phyloP scores from a whole-genome alignment of 2,329 filamentous ascomycete species.

The Fulvia fulva region DNA sequence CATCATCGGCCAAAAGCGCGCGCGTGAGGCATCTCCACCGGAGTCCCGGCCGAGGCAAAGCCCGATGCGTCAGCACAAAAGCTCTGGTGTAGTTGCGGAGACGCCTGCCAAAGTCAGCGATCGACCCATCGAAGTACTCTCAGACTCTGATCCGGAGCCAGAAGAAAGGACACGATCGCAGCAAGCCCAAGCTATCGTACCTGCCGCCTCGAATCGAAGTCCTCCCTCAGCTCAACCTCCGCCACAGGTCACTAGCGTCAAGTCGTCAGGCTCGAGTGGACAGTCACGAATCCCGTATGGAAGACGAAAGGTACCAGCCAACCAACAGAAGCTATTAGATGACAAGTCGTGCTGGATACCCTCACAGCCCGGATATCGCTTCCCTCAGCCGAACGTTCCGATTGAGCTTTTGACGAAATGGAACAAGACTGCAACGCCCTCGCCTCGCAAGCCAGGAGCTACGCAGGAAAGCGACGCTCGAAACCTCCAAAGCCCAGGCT shows the following conservation, averaged over 20 bases:
- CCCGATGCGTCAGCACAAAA: background rate
- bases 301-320: constrained; percentile 35
- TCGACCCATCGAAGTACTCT: background rate
- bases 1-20: background rate
- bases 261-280: constrained; percentile 1
- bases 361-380: constrained; percentile 32
- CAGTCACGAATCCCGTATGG: constrained; percentile 19
- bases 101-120: background rate
- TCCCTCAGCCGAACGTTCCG: constrained; percentile 40
- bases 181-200: background rate
- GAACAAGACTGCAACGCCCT: constrained; percentile 13
- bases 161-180: background rate
- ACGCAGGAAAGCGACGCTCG: background rate
- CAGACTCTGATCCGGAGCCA: background rate
- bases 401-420: constrained; percentile 31
- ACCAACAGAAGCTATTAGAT: constrained; percentile 50
- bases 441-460: background rate
- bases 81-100: background rate
- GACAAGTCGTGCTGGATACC: constrained; percentile 40
- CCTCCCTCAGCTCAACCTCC: constrained; percentile 4
- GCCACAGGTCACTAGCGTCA: background rate
- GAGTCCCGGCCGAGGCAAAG: background rate
- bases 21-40: background rate
- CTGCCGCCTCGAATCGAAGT: background rate
- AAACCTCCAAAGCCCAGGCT: background rate